phyloP scores from a whole-genome alignment of 306 rosid species.

The Dryas octopetala region DNA sequence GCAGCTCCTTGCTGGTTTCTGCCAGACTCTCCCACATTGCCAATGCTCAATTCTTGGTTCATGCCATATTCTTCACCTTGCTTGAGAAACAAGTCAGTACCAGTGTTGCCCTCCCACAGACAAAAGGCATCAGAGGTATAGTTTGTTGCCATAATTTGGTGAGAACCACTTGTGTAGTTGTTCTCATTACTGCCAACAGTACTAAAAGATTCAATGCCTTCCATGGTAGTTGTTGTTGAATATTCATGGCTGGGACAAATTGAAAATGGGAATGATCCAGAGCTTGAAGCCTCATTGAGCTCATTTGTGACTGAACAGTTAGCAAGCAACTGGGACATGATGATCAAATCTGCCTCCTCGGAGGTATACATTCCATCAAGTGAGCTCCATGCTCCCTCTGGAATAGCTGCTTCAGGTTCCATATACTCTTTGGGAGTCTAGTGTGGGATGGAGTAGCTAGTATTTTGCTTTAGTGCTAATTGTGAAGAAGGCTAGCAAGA shows the following conservation, averaged over 20 bases:
- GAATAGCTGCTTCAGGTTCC: conserved; percentile 52
- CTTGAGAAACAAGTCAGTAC: conserved; percentile 21
- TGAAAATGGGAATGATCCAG: conserved; percentile 44
- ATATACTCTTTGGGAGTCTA: conserved; percentile 17
- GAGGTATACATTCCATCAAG: conserved; percentile 51
- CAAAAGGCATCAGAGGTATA: conserved; percentile 28
- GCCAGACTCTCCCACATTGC: conserved; percentile 28
- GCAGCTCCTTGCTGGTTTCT: conserved; percentile 21
- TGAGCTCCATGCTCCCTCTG: conserved; percentile 62
- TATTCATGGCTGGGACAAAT: conserved; percentile 47
- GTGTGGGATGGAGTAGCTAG: too few relatives aligned
- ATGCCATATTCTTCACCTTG: conserved; percentile 35
- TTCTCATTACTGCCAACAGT: conserved; percentile 15
- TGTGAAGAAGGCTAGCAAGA: conserved; percentile 23
- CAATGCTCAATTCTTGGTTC: conserved; percentile 38
- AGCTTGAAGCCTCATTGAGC: conserved; percentile 36
- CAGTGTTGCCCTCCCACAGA: conserved; percentile 30
- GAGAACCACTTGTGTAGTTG: conserved; percentile 26
- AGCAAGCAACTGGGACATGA: conserved; percentile 53
- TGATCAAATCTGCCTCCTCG: conserved; percentile 51
- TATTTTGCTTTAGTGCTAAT: conserved; percentile 9
- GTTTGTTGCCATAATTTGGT: conserved; percentile 32
- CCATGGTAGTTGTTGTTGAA: conserved; percentile 22
- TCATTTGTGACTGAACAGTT: conserved; percentile 28
- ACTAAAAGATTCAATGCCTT: conserved; percentile 23